phyloP scores from a whole-genome alignment of 306 rosid genomes.

The Cucurbita argyrosperma region DNA sequence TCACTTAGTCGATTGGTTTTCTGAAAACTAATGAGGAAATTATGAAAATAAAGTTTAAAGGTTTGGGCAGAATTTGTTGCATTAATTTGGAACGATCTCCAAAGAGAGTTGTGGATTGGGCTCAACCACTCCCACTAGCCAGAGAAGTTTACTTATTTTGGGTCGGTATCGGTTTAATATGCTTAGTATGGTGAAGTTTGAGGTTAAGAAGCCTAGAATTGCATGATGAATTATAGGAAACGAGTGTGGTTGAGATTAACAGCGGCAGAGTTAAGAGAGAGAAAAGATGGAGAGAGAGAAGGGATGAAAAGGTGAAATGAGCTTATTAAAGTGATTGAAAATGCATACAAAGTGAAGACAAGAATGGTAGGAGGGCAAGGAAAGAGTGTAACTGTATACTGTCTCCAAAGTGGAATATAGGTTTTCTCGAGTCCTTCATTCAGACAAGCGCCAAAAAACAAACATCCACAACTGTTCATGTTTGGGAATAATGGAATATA shows the following conservation, averaged over 20 bases:
- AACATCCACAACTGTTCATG: conserved; percentile 6
- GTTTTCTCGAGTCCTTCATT: not conserved
- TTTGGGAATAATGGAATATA: conserved; percentile 4
- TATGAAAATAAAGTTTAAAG: not conserved
- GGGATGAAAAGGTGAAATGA: not conserved
- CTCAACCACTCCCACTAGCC: not conserved
- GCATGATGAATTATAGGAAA: not conserved
- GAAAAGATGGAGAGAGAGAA: not conserved
- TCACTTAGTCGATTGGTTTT: not conserved
- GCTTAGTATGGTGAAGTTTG: not conserved
- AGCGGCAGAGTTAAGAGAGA: not conserved
- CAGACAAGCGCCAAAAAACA: not conserved
- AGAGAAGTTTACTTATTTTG: not conserved
- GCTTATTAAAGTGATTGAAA: not conserved
- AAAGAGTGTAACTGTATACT: not conserved
- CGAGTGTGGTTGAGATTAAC: not conserved
- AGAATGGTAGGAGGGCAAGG: not conserved
- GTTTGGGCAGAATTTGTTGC: not conserved
- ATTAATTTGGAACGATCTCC: not conserved
- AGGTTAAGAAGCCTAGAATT: not conserved
- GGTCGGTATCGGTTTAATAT: not conserved
- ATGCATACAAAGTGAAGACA: not conserved
- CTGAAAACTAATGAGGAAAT: not conserved
- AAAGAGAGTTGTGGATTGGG: not conserved
- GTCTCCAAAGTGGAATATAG: not conserved